These are phyloP conservation scores for Penicillium roqueforti DNA, from an alignment of 495 filamentous ascomycete species.

Conservation along the genomic window DNA sequence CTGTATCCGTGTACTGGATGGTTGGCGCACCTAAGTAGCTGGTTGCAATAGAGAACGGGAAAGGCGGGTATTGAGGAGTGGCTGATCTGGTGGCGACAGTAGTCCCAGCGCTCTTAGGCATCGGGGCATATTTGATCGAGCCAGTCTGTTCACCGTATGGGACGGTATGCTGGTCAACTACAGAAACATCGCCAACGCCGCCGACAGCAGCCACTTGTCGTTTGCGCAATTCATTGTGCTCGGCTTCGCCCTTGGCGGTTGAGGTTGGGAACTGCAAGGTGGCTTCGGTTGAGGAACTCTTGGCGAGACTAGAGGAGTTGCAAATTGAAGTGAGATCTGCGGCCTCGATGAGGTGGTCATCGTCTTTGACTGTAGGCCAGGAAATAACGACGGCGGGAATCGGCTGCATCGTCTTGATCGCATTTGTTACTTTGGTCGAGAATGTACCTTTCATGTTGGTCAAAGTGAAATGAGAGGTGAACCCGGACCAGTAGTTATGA, in stretches of 20 bases:
- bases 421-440: constrained; percentile 39
- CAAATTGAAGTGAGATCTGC: constrained; percentile 3
- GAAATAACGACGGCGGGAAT: constrained; percentile 42
- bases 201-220: constrained; percentile 19
- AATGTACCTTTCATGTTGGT: constrained; percentile 65
- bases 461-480: constrained; percentile 64
- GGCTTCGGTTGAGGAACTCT: constrained; percentile 5
- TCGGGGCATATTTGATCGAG: constrained; percentile 64
- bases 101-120: constrained; percentile 62
- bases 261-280: constrained; percentile 16
- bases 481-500: constrained; percentile 43
- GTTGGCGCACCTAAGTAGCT: constrained; percentile 53
- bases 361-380: not conserved
- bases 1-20: constrained; percentile 57
- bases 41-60: constrained; percentile 53
- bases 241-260: constrained; percentile 6
- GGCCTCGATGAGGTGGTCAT: constrained; percentile 13
- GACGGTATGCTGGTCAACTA: constrained; percentile 40
- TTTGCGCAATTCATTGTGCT: constrained; percentile 29
- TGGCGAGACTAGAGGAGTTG: constrained; percentile 3
- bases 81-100: constrained; percentile 57
- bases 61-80: constrained; percentile 59
- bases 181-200: not conserved
- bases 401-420: constrained; percentile 35
- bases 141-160: constrained; percentile 63